phyloP scores from a whole-genome alignment of 148 eudicot species.

The Rheum nobile region DNA sequence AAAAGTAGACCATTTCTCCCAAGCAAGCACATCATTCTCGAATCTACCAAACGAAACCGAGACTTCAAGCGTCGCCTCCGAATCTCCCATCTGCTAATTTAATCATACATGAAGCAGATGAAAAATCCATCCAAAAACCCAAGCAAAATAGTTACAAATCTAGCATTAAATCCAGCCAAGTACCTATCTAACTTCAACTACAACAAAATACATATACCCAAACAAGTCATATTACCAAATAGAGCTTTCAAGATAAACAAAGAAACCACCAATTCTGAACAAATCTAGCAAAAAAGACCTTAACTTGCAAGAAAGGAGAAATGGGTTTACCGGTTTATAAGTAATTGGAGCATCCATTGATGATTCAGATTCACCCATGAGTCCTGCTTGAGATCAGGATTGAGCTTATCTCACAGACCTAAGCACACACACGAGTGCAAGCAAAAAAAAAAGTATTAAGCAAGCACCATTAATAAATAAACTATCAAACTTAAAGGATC shows the following conservation, averaged over 20 bases:
- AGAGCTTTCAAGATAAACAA: neutral
- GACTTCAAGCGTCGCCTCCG: constrained; percentile 31
- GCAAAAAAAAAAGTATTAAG: neutral
- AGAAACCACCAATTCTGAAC: neutral
- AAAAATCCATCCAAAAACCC: neutral
- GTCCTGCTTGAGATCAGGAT: constrained; percentile 14
- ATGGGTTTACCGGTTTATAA: constrained; percentile 42
- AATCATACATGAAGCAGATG: neutral
- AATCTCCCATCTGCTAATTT: constrained; percentile 64
- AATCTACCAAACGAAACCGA: constrained; percentile 94
- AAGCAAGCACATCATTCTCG: constrained; percentile 75
- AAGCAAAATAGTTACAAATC: constrained; percentile 1
- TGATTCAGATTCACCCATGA: constrained; percentile 51
- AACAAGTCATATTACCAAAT: neutral
- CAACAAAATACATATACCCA: constrained; percentile 4
- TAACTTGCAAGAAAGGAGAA: constrained; percentile 13
- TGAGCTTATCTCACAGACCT: constrained; percentile 16
- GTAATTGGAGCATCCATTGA: constrained; percentile 33
- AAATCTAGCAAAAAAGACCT: constrained; percentile 8
- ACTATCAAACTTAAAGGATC: neutral
- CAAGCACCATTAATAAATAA: constrained; percentile 7
- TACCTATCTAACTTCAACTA: neutral
- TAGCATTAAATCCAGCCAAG: neutral
- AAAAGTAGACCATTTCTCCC: constrained; percentile 98
- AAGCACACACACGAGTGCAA: constrained; percentile 9